phyloP scores from a whole-genome alignment of 257 asterid species.

The Solanum raphanifolium region DNA sequence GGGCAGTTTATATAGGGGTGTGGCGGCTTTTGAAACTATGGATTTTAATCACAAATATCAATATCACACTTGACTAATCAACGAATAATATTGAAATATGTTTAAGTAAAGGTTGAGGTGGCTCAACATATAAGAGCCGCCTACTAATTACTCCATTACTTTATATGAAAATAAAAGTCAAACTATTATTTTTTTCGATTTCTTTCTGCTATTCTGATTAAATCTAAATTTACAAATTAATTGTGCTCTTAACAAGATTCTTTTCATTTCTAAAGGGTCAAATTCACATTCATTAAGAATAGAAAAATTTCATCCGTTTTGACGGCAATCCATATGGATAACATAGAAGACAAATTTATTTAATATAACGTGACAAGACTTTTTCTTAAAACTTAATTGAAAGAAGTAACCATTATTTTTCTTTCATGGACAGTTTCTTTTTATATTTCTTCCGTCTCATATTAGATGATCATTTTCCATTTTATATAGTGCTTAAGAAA shows the following conservation, averaged over 20 bases:
- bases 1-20: not conserved
- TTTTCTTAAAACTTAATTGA: not conserved
- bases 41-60: not conserved
- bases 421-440: not conserved
- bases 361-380: not conserved
- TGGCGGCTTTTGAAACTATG: not conserved
- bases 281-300: not conserved
- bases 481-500: accelerated
- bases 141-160: not conserved
- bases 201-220: accelerated
- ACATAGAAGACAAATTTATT: not conserved
- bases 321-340: not conserved
- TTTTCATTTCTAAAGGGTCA: too few relatives aligned
- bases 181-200: too few relatives aligned
- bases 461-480: too few relatives aligned
- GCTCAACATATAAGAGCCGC: not conserved
- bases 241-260: accelerated
- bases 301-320: too few relatives aligned
- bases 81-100: too few relatives aligned
- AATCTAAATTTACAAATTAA: accelerated
- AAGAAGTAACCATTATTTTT: not conserved
- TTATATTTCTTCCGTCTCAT: too few relatives aligned
- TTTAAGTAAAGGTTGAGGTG: not conserved
- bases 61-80: not conserved
- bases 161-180: not conserved